Evolutionary conservation across 1,284 basidiomycete species (phyloP), one percentile per base, ranked within the genome.

Genomic region (Sphaerobolus stellatus): DNA sequence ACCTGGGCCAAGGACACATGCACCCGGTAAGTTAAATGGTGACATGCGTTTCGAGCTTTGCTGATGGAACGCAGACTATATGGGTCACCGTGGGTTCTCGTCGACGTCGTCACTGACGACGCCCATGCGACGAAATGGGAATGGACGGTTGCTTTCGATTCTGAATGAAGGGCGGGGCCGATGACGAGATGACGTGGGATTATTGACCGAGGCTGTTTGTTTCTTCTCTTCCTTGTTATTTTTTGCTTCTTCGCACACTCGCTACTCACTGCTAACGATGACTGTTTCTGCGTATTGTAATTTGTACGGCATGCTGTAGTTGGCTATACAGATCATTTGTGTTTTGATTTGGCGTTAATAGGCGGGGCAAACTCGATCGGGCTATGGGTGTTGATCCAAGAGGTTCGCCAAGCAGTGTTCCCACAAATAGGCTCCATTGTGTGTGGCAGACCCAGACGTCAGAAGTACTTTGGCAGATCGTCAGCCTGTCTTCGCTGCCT

Each of bases 231-330:
- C 7, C n/a, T 22, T 29, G 27, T 44, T 29, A 25, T 44, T 27
- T 18, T 30, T 36, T 50, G 47, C 34, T 41, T 44, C 40, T 40
- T 30, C n/a, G n/a, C n/a, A n/a, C n/a, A n/a, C n/a, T n/a, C n/a
- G n/a, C n/a, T n/a, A n/a, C n/a, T n/a, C n/a, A n/a, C n/a, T n/a
- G n/a, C n/a, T n/a, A n/a, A 25, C 50, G 16, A 16, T 44, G 18
- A 44, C 44, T 51, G 44, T 51, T 18, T 24, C 18, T 22, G 13
- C 9, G 41, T 16, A 27, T 29, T 51, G 50, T 51, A 51, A 33
- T 51, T 51, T 51, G 50, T 51, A 51, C 28, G 50, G 50, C 34
- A 22, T 27, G 34, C 34, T 50, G 48, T 50, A 50, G 46, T 48
- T 48, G 46, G 46, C 16, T 48, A 48, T 48, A 31, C 46, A 48